These are phyloP conservation scores for Dothideomycetes sp. DNA, from an alignment of 2,329 filamentous ascomycete species.

Conservation along the genomic window DNA sequence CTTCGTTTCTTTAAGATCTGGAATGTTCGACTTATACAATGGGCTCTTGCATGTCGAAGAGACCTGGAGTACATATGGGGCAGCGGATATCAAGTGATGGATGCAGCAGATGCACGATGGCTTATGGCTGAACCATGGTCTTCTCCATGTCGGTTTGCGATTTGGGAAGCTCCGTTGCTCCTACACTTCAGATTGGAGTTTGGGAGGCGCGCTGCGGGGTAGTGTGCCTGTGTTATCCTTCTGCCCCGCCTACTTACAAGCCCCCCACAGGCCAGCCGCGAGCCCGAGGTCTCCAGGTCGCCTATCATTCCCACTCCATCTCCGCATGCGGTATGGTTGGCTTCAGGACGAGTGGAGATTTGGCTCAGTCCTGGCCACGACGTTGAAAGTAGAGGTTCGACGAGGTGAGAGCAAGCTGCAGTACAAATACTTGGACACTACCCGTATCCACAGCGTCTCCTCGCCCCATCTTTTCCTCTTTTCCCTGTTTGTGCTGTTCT, in stretches of 20 bases:
- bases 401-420: slow-evolving; percentile 2
- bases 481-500: slow-evolving; percentile 12
- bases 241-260: slow-evolving; percentile 10
- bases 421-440: slow-evolving; percentile 11
- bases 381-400: no score
- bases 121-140: slow-evolving; percentile 2
- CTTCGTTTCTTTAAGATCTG: no score
- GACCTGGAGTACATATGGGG: no score
- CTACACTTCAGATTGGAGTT: slow-evolving; percentile 2
- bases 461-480: neutral
- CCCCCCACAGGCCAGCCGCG: no score
- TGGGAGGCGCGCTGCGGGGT: slow-evolving; percentile 9
- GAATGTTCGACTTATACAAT: no score
- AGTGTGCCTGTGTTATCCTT: slow-evolving; percentile 3
- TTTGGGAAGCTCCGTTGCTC: neutral
- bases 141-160: neutral
- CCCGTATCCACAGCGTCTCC: neutral
- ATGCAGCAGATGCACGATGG: neutral
- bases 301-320: slow-evolving; percentile 3
- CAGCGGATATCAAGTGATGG: slow-evolving; percentile 1
- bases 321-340: slow-evolving; percentile 1
- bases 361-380: neutral
- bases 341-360: slow-evolving; percentile 12
- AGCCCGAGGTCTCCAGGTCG: slow-evolving; percentile 9
- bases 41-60: no score